These are phyloP conservation scores for Poa pratensis DNA, from an alignment of 176 grass and related monocot species.

Conservation along the genomic window DNA sequence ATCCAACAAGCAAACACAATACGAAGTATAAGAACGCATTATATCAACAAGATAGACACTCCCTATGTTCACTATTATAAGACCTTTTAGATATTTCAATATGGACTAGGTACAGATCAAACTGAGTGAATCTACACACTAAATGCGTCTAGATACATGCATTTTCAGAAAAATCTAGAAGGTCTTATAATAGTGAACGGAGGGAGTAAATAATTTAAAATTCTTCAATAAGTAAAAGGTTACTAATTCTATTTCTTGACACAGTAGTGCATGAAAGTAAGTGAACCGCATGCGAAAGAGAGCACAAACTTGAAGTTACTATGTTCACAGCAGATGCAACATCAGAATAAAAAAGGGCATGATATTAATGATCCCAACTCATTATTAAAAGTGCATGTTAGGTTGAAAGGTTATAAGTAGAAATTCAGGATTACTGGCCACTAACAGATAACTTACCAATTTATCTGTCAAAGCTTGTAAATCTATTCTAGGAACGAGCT, in stretches of 20 bases:
- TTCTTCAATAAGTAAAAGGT: neutral
- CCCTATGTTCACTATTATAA: no score
- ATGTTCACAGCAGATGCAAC: slow-evolving; percentile 17
- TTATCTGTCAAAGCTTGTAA: slow-evolving; percentile 78
- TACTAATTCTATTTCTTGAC: slow-evolving; percentile 1
- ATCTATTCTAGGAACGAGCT: slow-evolving; percentile 89
- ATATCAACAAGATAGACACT: neutral
- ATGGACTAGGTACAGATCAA: no score
- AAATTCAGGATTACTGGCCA: slow-evolving; percentile 11
- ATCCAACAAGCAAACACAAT: slow-evolving; percentile 11
- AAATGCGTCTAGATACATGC: no score
- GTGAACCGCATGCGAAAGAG: slow-evolving; percentile 8
- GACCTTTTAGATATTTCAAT: no score
- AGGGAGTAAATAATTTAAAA: neutral
- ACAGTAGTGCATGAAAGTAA: neutral
- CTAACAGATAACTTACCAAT: slow-evolving; percentile 49
- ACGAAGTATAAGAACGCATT: neutral
- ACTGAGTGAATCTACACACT: no score
- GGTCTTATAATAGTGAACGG: no score
- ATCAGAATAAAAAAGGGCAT: slow-evolving; percentile 11
- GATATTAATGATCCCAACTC: slow-evolving; percentile 5
- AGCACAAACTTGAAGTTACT: neutral
- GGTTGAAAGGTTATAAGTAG: slow-evolving; percentile 2
- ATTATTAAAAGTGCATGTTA: slow-evolving; percentile 2
- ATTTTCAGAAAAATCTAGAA: no score